phyloP scores from a whole-genome alignment of 805 yeast species.

The Candida ortonii region DNA sequence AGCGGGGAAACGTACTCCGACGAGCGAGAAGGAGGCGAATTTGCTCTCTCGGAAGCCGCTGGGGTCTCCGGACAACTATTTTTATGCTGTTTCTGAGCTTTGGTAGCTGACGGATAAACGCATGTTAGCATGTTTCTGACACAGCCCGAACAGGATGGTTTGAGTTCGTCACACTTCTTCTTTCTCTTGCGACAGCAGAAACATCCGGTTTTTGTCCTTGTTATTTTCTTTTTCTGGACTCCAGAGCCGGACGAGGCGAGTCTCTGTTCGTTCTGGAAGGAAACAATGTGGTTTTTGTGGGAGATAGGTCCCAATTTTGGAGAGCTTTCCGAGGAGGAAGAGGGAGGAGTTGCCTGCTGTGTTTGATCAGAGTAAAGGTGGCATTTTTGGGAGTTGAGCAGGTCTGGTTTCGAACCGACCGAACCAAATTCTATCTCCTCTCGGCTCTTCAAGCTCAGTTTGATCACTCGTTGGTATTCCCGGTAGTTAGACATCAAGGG shows the following conservation, averaged over 20 bases:
- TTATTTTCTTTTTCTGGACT: conserved; percentile 27
- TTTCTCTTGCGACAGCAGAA: conserved; percentile 37
- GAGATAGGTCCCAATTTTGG: conserved; percentile 15
- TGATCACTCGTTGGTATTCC: conserved; percentile 33
- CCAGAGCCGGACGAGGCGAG: conserved; percentile 1
- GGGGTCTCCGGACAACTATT: too few relatives aligned
- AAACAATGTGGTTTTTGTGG: background rate
- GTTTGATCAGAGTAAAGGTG: background rate
- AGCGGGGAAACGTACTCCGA: conserved; percentile 26
- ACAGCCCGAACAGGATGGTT: conserved; percentile 37
- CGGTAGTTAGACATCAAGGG: conserved; percentile 30
- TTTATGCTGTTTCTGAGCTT: conserved; percentile 19
- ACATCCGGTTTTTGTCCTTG: conserved; percentile 38
- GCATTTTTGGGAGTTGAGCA: background rate
- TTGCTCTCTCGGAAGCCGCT: too few relatives aligned
- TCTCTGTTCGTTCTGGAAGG: conserved; percentile 1
- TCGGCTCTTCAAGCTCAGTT: too few relatives aligned
- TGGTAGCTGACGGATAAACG: conserved; percentile 30
- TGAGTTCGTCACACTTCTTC: conserved; percentile 38
- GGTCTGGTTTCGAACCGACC: conserved; percentile 4
- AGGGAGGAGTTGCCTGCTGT: conserved; percentile 20
- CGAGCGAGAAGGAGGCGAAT: conserved; percentile 8
- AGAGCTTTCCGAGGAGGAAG: conserved; percentile 22
- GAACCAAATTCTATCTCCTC: conserved; percentile 4
- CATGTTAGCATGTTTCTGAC: conserved; percentile 33